These are phyloP conservation scores for Mycena haematopus DNA, from an alignment of 768 basidiomycete genomes.

Conservation along the genomic window DNA sequence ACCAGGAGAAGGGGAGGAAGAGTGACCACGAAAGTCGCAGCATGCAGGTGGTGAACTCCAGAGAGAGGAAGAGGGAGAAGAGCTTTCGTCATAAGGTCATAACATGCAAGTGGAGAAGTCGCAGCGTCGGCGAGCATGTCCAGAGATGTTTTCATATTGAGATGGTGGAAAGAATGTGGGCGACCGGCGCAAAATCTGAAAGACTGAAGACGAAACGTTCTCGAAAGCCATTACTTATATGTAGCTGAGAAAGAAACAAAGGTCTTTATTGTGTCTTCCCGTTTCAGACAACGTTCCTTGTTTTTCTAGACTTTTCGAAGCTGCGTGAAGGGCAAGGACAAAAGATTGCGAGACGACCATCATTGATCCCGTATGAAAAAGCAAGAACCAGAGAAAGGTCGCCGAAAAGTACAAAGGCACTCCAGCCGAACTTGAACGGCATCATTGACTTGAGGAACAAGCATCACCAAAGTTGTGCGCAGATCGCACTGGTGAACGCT, in stretches of 20 bases:
- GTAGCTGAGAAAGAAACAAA: constrained; percentile 10
- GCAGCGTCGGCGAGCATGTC: constrained; percentile 27
- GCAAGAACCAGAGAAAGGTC: background rate
- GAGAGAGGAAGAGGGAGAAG: constrained; percentile 6
- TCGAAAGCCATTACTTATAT: constrained; percentile 22
- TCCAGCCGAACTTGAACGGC: too few species aligned
- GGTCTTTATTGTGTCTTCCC: constrained; percentile 20
- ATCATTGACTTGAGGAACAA: background rate
- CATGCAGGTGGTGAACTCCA: background rate
- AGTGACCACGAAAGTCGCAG: constrained; percentile 24
- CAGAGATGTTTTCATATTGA: constrained; percentile 13
- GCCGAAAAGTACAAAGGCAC: constrained; percentile 5
- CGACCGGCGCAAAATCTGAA: constrained; percentile 25
- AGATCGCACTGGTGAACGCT: background rate
- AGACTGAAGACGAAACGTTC: constrained; percentile 1
- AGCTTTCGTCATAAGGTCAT: constrained; percentile 25
- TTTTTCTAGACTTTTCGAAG: background rate
- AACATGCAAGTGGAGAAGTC: constrained; percentile 1
- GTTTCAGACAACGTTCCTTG: constrained; percentile 1
- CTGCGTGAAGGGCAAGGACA: background rate
- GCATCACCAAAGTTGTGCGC: background rate
- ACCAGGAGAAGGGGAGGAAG: constrained; percentile 5
- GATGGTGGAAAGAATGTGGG: constrained; percentile 10
- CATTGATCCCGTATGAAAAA: constrained; percentile 15
- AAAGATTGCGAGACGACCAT: constrained; percentile 8